A percentile compares a stretch with the other conserved stretches of the same genome.
Conservation (phyloP, 2,329 filamentous ascomycete species). For the Nemania diffusa region DNA sequence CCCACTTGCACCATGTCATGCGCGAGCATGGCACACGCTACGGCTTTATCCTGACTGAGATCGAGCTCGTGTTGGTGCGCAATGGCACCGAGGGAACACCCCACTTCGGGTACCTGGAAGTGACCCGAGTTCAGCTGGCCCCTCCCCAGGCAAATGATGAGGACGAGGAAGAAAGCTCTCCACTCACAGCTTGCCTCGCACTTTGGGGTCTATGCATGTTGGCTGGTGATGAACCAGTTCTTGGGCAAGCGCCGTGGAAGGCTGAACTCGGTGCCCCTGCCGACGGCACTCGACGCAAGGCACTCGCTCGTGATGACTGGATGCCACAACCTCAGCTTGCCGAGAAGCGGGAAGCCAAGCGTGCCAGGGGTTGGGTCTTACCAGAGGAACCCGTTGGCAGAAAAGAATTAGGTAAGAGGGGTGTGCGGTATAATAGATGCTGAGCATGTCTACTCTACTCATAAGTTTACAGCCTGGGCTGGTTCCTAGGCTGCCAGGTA, state of each 20-base stretch:
- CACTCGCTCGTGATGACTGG: constrained; percentile 76
- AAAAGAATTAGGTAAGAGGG: constrained; percentile 76
- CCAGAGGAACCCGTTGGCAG: constrained; percentile 78
- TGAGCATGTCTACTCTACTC: constrained; percentile 33
- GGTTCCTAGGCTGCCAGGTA: constrained; percentile 22
- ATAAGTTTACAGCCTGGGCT: constrained; percentile 17
- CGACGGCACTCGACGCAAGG: constrained; percentile 76
- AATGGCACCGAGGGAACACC: constrained; percentile 78
- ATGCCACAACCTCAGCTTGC: constrained; percentile 78
- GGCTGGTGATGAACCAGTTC: constrained; percentile 68
- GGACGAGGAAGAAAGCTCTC: constrained; percentile 50
- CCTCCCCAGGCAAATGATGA: constrained; percentile 48
- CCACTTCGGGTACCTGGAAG: constrained; percentile 89
- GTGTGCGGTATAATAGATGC: constrained; percentile 66
- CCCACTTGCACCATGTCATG: constrained; percentile 90
- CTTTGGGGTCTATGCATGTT: constrained; percentile 83
- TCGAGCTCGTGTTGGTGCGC: constrained; percentile 90
- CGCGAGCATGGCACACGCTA: constrained; percentile 93
- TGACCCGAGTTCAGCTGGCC: constrained; percentile 70
- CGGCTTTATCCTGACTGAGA: constrained; percentile 96
- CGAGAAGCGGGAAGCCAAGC: constrained; percentile 81
- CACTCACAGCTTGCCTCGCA: constrained; percentile 76
- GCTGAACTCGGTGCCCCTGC: constrained; percentile 79
- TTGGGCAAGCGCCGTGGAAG: constrained; percentile 71
- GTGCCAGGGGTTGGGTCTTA: constrained; percentile 77